Evolutionary conservation across 1,284 basidiomycete species (phyloP), one percentile per base, ranked within the genome.

Genomic region (Earliella scabrosa): DNA sequence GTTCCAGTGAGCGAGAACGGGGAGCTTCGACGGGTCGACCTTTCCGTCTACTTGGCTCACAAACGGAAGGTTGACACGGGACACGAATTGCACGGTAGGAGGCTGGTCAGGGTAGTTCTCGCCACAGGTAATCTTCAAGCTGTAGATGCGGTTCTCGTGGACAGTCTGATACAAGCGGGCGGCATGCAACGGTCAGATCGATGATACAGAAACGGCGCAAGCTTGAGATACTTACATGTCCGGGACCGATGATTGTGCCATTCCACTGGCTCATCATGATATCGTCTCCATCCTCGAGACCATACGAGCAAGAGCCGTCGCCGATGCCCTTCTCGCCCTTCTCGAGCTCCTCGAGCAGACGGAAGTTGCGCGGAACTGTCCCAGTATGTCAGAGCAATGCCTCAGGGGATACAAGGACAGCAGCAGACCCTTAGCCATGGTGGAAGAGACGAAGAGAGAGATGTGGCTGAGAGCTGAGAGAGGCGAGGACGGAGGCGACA

Each of bases 281-380:
- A 81, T 97, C 95, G 70, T 97, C 95, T 66, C 88, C 76, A 74
- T 97, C 93, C 74, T 93, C 92, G 56, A 97, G 80, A 54, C 96
- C 96, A 68, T 98, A 98, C 29, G 93, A 96, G 78, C 95, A 97
- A 34, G 91, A 94, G 56, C 96, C 97, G 78, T 98, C 97, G 61
- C 97, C 97, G 70, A 99, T 95, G 45, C 97, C 97, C 76, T 99
- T 99, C 82, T 99, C 97, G 67, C 97, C 97, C 77, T 98, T 98
- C 78, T 99, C 97, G 64, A 99, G 90, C 80, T 99, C 96, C 75
- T 98, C 95, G 45, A 98, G 85, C 40, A 99, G 87, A 54, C 94
- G 86, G 79, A 99, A 99, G 77, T 95, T 98, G 69, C 97, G 85
- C 36, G 97, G 97, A 60, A 98, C 97, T 98, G 62, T 5, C 8